Percentiles rank a stretch among this genome's conserved stretches.
Conservation (phyloP, 1,284 basidiomycete genomes). For the Filobasidium uniguttulatum region DNA sequence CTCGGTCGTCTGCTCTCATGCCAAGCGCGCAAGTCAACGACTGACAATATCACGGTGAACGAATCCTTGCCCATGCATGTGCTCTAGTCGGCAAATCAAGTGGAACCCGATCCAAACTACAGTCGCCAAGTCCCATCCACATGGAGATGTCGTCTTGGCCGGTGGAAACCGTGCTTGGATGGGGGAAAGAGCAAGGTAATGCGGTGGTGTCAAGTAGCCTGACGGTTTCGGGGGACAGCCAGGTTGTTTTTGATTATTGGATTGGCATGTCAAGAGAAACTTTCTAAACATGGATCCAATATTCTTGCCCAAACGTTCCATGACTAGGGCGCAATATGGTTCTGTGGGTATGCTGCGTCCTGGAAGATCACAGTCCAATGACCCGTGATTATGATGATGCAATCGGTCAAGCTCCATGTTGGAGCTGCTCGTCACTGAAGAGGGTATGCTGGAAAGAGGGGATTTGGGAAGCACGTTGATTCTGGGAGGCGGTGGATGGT, state of each 20-base stretch:
- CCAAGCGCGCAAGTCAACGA: neutral
- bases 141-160: neutral
- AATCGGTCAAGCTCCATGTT: neutral
- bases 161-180: too few species aligned
- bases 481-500: neutral
- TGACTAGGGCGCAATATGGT: constrained; percentile 12
- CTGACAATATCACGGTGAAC: constrained; percentile 15
- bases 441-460: neutral
- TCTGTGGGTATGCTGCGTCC: neutral
- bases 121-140: constrained; percentile 12
- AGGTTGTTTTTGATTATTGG: neutral
- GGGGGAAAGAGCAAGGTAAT: too few species aligned
- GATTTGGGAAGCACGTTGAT: neutral
- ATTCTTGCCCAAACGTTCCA: constrained; percentile 11
- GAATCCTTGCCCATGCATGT: constrained; percentile 7
- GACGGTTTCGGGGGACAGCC: neutral
- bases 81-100: constrained; percentile 9
- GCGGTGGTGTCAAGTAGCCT: neutral
- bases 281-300: constrained; percentile 7
- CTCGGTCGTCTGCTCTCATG: neutral
- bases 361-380: neutral
- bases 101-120: constrained; percentile 14
- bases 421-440: neutral
- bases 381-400: neutral
- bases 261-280: neutral